Percentiles rank a stretch among this genome's conserved stretches.
These are phyloP conservation scores for Chalciporus sp. DNA, from an alignment of 1,284 basidiomycete genomes.

Conservation along the genomic window DNA sequence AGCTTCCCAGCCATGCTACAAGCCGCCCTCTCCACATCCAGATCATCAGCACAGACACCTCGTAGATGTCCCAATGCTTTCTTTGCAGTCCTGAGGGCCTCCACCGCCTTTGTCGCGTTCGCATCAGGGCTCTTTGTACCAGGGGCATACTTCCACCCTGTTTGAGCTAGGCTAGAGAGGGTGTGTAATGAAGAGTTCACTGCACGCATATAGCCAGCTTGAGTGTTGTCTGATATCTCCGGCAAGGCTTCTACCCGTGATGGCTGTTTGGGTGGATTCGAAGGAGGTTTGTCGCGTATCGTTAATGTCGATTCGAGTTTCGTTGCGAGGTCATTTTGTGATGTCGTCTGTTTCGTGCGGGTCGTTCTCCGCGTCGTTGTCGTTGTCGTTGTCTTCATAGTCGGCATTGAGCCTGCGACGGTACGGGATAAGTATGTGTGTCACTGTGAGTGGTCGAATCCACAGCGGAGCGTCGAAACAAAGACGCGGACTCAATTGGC, in stretches of 20 bases:
- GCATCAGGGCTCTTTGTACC: conserved; percentile 26
- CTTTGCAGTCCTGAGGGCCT: conserved; percentile 34
- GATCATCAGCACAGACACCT: conserved; percentile 43
- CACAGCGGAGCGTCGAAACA: neutral
- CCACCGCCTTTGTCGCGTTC: conserved; percentile 36
- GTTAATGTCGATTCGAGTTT: conserved; percentile 12
- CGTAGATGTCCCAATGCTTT: conserved; percentile 50
- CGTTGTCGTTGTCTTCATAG: conserved; percentile 8
- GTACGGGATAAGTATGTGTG: neutral
- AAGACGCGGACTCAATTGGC: neutral
- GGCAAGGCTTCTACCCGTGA: neutral
- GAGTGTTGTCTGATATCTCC: conserved; percentile 29
- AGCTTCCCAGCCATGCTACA: conserved; percentile 66
- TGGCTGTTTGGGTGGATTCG: conserved; percentile 3
- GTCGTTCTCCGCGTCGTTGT: conserved; percentile 15
- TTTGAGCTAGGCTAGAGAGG: conserved; percentile 52
- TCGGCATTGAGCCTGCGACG: conserved; percentile 10
- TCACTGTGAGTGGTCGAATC: neutral
- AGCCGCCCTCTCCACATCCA: conserved; percentile 74
- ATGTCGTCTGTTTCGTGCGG: conserved; percentile 11
- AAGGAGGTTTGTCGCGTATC: conserved; percentile 2
- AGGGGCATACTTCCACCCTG: conserved; percentile 53
- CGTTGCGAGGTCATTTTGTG: neutral
- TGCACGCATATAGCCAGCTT: conserved; percentile 51
- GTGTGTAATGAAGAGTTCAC: conserved; percentile 64